Base-by-base conservation (phyloP, 352 stramenopile genomes). In the Phytophthora hybrid region DNA sequence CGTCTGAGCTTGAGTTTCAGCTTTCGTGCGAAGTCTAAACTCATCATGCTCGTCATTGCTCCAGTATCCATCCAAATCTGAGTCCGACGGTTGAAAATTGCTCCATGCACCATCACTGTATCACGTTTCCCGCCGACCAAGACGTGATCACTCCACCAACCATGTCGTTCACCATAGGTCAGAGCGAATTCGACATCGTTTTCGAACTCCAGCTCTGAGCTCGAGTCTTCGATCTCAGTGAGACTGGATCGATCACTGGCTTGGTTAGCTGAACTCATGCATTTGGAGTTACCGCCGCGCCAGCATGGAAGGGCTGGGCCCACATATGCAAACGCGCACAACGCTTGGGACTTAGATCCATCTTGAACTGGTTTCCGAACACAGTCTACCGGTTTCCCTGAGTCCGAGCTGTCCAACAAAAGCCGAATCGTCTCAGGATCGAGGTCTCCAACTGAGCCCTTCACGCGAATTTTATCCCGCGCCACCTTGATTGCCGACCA, bases 241-340 rank as follows among this genome's bases (percentile, higher is more conserved):
- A 16, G 8, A 44, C 34, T 14, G 11, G 34, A 16, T 0, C 16
- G 16, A 44, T 14, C 34, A 14, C 34, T 3, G 11, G 34, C 34
- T 44, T 44, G 9, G 11, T 44, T 14, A 44, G 34, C 8, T 11
- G 34, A 46, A 16, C 60, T 49, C 18, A 34, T 58, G 4, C 52
- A 69, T 57, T 61, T 47, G 5, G 23, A 11, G 3, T 18, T 54
- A 29, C 53, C 23, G 1, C 26, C 34, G 26, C 4, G 16, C 19
- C 37, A 52, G 41, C 37, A 44, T 67, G 54, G 54, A 31, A 59
- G 39, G 19, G 13, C 18, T 60, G 44, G 26, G 16, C 66, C 66
- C 16, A 69, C 52, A 59, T 60, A 74, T 59, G 60, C 58, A 66
- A 66, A 56, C 6, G n/a, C 18, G 10, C 31, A 60, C 7, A 56